Evolutionary conservation across 495 filamentous ascomycete genomes (phyloP), one percentile per base, ranked within the genome.

Genomic region (Penicillium ochrochloron): DNA sequence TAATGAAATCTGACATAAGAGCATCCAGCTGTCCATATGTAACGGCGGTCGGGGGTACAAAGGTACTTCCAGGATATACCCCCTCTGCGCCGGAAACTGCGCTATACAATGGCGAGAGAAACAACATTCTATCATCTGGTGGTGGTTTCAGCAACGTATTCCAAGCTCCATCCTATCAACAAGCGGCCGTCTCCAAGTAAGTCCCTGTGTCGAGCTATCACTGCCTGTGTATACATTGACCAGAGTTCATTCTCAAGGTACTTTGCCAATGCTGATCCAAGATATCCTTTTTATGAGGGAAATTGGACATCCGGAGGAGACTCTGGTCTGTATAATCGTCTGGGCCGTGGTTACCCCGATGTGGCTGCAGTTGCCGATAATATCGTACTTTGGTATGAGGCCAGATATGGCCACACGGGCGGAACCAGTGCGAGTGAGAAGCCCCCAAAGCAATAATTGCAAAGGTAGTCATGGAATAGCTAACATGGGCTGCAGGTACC

Each of bases 301-400:
- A 52, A 52, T 19, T 52, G 50, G 50, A 52, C 50, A 52, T 14
- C 50, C 12, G 50, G 50, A 29, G 50, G 50, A 9, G 15, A 33
- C 25, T 52, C 50, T 17, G 50, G 50, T 52, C 50, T 52, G 23
- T 52, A 52, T 11, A 52, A 52, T 52, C 50, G 50, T 52, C 50
- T 52, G 31, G 50, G 50, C 29, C 50, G 50, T 25, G 50, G 50
- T 11, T 52, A 52, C 50, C 50, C 50, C 50, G 50, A 52, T 31
- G 50, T 52, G 29, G 23, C 50, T 52, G 50, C 50, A 31, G 50
- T 52, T 52, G 50, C 50, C 50, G 50, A 52, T 52, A 52, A 52
- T 19, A 52, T 52, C 7, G 50, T 25, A 10, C 23, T 52, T 52
- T 52, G 25, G 25, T 52, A 52, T 52, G 50, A 52, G 17, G 50